Conservation (phyloP, 306 rosid species). For the Prunus kanzakura region DNA sequence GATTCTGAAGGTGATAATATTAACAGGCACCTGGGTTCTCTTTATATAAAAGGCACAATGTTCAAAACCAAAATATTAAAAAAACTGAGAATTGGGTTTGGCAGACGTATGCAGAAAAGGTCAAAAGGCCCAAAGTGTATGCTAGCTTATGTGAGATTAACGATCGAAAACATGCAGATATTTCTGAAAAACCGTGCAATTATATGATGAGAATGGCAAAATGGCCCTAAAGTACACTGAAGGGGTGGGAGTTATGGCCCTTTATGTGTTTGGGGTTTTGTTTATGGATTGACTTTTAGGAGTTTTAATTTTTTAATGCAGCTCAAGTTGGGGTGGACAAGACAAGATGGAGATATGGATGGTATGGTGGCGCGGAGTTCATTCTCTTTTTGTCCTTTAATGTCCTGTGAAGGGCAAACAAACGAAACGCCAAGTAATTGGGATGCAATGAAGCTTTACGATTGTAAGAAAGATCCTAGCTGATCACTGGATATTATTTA, state of each 20-base stretch:
- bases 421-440: neutral
- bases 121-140: constrained; percentile 10
- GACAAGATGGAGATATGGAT: neutral
- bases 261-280: constrained; percentile 23
- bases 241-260: constrained; percentile 14
- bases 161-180: neutral
- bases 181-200: neutral
- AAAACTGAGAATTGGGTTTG: neutral
- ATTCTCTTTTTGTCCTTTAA: constrained; percentile 27
- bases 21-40: neutral
- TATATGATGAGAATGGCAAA: neutral
- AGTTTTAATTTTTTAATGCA: neutral
- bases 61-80: neutral
- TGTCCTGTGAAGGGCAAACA: constrained; percentile 44
- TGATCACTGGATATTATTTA: no score
- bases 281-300: constrained; percentile 26
- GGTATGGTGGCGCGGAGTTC: neutral
- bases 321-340: neutral
- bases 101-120: neutral
- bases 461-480: no score
- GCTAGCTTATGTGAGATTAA: neutral
- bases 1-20: constrained; percentile 9
- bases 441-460: neutral
- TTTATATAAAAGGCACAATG: constrained; percentile 22
- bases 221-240: constrained; percentile 29